These are phyloP conservation scores for Geotrichum macrosporum DNA, from an alignment of 1,139 yeast genomes.

Conservation along the genomic window DNA sequence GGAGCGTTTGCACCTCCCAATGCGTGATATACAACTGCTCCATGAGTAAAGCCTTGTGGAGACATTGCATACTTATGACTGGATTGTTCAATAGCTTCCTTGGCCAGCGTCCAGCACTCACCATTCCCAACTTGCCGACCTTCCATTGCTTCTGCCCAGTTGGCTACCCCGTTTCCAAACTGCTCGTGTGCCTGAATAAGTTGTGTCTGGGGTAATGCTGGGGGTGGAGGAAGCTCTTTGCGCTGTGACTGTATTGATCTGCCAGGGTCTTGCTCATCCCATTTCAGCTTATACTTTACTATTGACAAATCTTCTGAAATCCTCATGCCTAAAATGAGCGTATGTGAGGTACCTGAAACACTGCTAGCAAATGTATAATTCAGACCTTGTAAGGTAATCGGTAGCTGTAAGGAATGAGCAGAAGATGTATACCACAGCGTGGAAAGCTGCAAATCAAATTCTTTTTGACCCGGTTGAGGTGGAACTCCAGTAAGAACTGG, in stretches of 20 bases:
- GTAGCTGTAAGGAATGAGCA: constrained; percentile 26
- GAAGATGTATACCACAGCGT: constrained; percentile 32
- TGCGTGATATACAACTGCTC: constrained; percentile 49
- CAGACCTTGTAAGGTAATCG: constrained; percentile 29
- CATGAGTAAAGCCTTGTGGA: constrained; percentile 53
- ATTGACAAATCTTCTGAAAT: constrained; percentile 50
- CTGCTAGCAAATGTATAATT: constrained; percentile 25
- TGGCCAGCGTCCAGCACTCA: constrained; percentile 77
- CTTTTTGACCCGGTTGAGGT: constrained; percentile 21
- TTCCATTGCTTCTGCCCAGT: constrained; percentile 55
- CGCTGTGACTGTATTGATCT: constrained; percentile 37
- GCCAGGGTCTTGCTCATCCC: constrained; percentile 40
- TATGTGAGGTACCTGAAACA: constrained; percentile 23
- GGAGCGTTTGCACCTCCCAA: constrained; percentile 31
- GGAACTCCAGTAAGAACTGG: constrained; percentile 18
- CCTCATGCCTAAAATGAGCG: constrained; percentile 38
- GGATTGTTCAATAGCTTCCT: constrained; percentile 55
- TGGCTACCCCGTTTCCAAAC: constrained; percentile 49
- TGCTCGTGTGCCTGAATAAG: constrained; percentile 34
- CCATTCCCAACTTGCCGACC: constrained; percentile 63
- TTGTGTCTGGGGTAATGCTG: constrained; percentile 42
- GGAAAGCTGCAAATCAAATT: constrained; percentile 29
- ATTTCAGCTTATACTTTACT: constrained; percentile 45
- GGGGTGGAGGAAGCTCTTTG: constrained; percentile 51
- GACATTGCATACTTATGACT: constrained; percentile 62